phyloP scores from a whole-genome alignment of 2,329 filamentous ascomycete genomes.

The Ascosphaera aggregata region DNA sequence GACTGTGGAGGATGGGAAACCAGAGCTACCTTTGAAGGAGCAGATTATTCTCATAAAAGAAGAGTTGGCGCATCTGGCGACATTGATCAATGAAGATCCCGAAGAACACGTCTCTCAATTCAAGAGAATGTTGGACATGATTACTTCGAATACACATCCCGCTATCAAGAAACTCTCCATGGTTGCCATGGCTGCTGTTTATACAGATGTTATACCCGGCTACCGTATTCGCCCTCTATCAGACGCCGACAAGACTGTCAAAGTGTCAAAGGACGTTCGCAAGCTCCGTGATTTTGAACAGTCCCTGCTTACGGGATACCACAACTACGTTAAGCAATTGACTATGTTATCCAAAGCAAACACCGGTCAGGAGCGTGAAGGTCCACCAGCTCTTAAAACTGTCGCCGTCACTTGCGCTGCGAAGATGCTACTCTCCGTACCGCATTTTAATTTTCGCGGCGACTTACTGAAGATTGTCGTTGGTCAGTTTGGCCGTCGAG shows the following conservation, averaged over 20 bases:
- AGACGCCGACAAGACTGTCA: constrained; percentile 51
- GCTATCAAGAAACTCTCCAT: constrained; percentile 70
- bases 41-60: constrained; percentile 78
- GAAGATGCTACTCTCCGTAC: constrained; percentile 53
- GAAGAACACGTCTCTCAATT: constrained; percentile 71
- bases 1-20: constrained; percentile 25
- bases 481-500: constrained; percentile 50
- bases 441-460: constrained; percentile 90
- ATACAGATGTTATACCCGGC: constrained; percentile 88
- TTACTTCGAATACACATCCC: constrained; percentile 36
- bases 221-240: constrained; percentile 72
- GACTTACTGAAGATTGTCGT: constrained; percentile 77
- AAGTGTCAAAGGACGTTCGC: constrained; percentile 79
- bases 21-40: constrained; percentile 46
- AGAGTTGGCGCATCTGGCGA: constrained; percentile 65
- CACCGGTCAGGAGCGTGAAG: constrained; percentile 15
- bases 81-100: constrained; percentile 67
- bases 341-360: constrained; percentile 38
- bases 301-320: constrained; percentile 63
- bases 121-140: constrained; percentile 53
- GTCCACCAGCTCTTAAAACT: constrained; percentile 30
- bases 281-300: constrained; percentile 70
- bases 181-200: constrained; percentile 69
- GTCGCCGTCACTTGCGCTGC: constrained; percentile 74
- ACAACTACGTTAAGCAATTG: constrained; percentile 58